Conservation (phyloP, 2,329 filamentous ascomycete genomes). For the Podosphaera xanthii region DNA sequence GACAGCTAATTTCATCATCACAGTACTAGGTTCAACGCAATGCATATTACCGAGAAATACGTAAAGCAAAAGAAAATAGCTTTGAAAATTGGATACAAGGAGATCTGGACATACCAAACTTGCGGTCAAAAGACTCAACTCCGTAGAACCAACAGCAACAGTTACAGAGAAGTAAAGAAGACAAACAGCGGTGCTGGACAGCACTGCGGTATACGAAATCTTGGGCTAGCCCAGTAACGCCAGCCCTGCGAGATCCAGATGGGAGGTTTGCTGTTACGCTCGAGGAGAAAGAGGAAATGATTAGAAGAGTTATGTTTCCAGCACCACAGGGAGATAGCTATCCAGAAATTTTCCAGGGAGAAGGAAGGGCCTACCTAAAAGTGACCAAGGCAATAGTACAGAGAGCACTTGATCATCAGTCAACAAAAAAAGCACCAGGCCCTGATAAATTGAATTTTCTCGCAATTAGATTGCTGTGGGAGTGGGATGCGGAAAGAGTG, state of each 20-base stretch:
- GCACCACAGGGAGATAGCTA: too few relatives aligned
- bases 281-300: slow-evolving; percentile 1
- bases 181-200: not conserved
- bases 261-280: not conserved
- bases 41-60: not conserved
- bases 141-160: too few relatives aligned
- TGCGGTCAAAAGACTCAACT: too few relatives aligned
- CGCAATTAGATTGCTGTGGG: not conserved
- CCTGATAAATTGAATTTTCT: not conserved
- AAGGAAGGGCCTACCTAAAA: not conserved
- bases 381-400: not conserved
- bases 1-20: not conserved
- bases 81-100: too few relatives aligned
- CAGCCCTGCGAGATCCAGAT: not conserved
- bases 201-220: not conserved
- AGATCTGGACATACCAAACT: too few relatives aligned
- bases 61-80: too few relatives aligned
- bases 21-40: not conserved
- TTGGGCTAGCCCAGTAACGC: not conserved
- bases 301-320: not conserved
- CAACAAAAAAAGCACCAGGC: not conserved
- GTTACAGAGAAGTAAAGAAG: not conserved
- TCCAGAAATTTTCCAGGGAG: too few relatives aligned
- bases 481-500: not conserved
- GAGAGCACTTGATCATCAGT: not conserved